A percentile compares a stretch with the other conserved stretches of the same genome.
phyloP scores from a whole-genome alignment of 176 grass and related monocot genomes.

The Urochloa ruziziensis region DNA sequence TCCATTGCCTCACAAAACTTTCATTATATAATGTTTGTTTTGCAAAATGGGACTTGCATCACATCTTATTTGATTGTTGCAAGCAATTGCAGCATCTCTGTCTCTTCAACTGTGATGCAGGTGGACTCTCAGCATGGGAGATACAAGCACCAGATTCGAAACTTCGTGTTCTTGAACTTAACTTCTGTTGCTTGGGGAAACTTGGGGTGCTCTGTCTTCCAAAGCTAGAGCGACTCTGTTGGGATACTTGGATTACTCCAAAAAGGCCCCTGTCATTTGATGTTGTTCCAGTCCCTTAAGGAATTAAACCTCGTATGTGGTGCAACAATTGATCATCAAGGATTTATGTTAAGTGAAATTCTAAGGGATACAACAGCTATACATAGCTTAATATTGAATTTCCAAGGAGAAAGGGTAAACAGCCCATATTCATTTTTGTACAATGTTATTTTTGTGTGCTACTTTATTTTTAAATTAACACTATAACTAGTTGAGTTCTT shows the following conservation, averaged over 20 bases:
- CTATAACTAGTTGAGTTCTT: neutral
- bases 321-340: neutral
- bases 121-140: neutral
- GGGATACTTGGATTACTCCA: neutral
- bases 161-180: neutral
- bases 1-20: conserved; percentile 13
- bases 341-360: neutral
- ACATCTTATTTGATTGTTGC: conserved; percentile 8
- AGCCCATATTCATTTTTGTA: neutral
- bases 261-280: neutral
- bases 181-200: neutral
- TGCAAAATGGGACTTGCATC: neutral
- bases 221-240: neutral
- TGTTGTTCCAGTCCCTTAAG: neutral
- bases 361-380: neutral
- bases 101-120: neutral
- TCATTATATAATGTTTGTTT: neutral
- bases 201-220: neutral
- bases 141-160: conserved; percentile 13
- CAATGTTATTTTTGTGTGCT: neutral
- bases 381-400: neutral
- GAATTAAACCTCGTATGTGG: neutral
- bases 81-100: neutral
- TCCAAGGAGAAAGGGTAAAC: conserved; percentile 3
- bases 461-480: neutral